Conservation (phyloP, 169 alveolate species). For the Theileria parva region DNA sequence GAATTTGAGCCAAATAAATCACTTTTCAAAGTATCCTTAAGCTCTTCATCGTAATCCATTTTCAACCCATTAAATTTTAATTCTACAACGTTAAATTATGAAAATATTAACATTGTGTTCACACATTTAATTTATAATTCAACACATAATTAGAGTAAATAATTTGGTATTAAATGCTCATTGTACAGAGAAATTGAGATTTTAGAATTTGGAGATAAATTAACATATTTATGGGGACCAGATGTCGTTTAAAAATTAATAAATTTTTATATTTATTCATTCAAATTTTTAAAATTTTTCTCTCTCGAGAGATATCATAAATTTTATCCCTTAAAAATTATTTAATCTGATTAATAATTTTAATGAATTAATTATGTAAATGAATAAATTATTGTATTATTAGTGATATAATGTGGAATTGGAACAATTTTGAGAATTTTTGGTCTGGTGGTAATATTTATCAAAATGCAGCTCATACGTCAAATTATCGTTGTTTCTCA, state of each 20-base stretch:
- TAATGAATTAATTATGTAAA: constrained; percentile 4
- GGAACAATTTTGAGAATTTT: constrained; percentile 35
- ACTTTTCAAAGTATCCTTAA: constrained; percentile 25
- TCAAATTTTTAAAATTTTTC: not conserved
- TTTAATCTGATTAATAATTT: not conserved
- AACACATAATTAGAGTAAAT: too few species aligned
- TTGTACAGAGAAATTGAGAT: not conserved
- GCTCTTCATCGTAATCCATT: constrained; percentile 35
- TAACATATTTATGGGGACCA: not conserved
- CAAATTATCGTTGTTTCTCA: constrained; percentile 80
- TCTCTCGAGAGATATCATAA: not conserved
- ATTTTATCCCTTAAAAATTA: too few species aligned
- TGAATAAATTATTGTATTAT: not conserved
- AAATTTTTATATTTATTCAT: not conserved
- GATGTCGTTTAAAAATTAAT: not conserved
- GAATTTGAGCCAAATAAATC: constrained; percentile 20
- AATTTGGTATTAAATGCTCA: not conserved
- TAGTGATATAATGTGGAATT: constrained; percentile 45
- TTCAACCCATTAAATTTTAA: not conserved
- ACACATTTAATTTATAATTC: not conserved
- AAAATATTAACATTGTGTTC: too few species aligned
- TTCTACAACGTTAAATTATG: not conserved
- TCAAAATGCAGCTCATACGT: constrained; percentile 54
- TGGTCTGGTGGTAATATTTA: constrained; percentile 20
- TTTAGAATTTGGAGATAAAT: not conserved